Percentiles rank a stretch among this genome's conserved stretches.
Evolutionary conservation across 208 protist species (phyloP).

Genomic region (Leptomonas seymouri): DNA sequence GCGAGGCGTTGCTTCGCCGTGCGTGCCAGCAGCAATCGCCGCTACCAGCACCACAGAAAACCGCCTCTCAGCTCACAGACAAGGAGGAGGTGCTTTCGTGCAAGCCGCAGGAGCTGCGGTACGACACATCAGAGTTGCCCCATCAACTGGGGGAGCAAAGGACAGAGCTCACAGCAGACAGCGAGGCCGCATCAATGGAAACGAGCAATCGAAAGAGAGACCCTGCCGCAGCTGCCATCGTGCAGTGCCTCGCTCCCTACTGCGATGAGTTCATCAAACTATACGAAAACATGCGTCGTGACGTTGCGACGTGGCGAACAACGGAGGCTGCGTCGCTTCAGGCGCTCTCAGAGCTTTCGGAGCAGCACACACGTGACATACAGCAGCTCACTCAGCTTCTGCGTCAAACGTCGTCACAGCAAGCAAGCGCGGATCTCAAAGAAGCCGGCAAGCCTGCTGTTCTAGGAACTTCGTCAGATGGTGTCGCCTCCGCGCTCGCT

Average conservation of each 20-base stretch:
- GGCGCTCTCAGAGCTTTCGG: conserved; percentile 13
- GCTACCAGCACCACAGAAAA: not conserved
- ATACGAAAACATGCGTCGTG: conserved; percentile 18
- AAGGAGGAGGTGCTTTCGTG: conserved; percentile 3
- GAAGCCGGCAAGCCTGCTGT: not conserved
- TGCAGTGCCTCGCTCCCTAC: conserved; percentile 22
- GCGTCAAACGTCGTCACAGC: not conserved
- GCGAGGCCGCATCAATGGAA: not conserved
- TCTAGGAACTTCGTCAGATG: not conserved
- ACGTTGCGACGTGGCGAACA: conserved; percentile 16
- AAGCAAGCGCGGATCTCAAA: not conserved
- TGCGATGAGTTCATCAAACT: conserved; percentile 20
- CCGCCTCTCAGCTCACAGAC: not conserved
- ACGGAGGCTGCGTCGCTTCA: conserved; percentile 15
- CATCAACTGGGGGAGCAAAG: not conserved
- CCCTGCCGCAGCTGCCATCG: not conserved
- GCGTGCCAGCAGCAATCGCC: not conserved
- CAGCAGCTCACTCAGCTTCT: conserved; percentile 11
- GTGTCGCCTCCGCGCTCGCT: conserved; percentile 5
- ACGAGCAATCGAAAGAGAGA: not conserved
- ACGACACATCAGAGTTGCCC: conserved; percentile 3
- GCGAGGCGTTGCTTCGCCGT: too few relatives aligned
- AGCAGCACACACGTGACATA: conserved; percentile 25
- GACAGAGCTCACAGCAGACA: not conserved
- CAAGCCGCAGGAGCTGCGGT: conserved; percentile 10